Conservation (phyloP, 257 asterid genomes). For the Lithospermum erythrorhizon region DNA sequence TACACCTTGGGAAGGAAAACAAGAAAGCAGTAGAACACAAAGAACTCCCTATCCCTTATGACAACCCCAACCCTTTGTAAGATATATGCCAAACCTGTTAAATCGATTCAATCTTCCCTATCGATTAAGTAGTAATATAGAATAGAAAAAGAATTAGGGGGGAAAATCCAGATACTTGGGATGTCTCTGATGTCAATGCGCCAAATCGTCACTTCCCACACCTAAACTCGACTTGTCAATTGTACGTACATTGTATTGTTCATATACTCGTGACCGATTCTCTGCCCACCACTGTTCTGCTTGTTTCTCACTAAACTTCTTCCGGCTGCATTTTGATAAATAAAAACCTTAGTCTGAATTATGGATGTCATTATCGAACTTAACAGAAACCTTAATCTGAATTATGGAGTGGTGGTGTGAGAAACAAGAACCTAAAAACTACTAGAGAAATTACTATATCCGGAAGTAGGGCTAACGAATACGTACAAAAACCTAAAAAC, state of each 20-base stretch:
- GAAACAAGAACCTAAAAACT: no score
- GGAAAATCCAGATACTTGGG: slow-evolving; percentile 14
- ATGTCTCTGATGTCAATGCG: slow-evolving; percentile 24
- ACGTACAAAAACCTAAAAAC: slow-evolving; percentile 2
- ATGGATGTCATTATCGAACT: slow-evolving; percentile 2
- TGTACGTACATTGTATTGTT: slow-evolving; percentile 49
- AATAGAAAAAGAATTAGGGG: slow-evolving; percentile 7
- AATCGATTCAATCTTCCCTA: slow-evolving; percentile 19
- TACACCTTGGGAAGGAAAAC: not conserved
- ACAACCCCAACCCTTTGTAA: slow-evolving; percentile 15
- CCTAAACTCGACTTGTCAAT: slow-evolving; percentile 45
- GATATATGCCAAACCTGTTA: slow-evolving; percentile 15
- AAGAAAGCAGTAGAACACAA: not conserved
- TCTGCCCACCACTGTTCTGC: slow-evolving; percentile 87
- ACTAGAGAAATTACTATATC: not conserved
- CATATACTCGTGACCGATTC: slow-evolving; percentile 56
- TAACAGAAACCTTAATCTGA: slow-evolving; percentile 10
- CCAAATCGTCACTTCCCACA: slow-evolving; percentile 43
- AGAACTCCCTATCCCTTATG: slow-evolving; percentile 13
- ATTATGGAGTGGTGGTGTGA: not conserved
- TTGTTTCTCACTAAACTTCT: slow-evolving; percentile 70
- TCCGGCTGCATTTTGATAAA: slow-evolving; percentile 43
- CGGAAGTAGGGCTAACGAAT: no score
- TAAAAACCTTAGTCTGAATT: slow-evolving; percentile 11
- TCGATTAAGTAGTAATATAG: slow-evolving; percentile 18